phyloP scores from a whole-genome alignment of 2,329 filamentous ascomycete genomes.

The Knoxdaviesia capensis region DNA sequence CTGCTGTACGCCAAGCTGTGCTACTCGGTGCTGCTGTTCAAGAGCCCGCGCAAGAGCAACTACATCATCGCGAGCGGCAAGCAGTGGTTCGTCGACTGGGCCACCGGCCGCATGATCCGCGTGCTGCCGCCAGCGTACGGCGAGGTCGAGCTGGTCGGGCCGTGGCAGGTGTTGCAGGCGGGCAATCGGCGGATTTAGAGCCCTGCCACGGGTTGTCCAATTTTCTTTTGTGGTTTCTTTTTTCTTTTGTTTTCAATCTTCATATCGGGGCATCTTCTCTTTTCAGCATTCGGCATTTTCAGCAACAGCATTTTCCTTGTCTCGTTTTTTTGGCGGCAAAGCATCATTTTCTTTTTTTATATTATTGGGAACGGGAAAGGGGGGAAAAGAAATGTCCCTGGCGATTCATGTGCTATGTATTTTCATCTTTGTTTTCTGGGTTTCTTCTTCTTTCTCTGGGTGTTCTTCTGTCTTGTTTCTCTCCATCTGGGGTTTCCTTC shows the following conservation, averaged over 20 bases:
- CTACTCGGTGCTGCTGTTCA: conserved; percentile 35
- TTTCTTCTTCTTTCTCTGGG: background rate
- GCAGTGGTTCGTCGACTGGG: conserved; percentile 39
- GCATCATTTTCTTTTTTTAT: background rate
- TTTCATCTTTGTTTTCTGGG: background rate
- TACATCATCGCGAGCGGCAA: conserved; percentile 35
- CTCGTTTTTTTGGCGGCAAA: background rate
- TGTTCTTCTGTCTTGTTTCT: conserved; percentile 1
- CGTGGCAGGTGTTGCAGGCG: conserved; percentile 28
- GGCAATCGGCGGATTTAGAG: conserved; percentile 16
- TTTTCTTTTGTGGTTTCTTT: background rate
- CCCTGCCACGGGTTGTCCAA: background rate
- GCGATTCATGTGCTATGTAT: background rate
- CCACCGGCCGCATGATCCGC: conserved; percentile 30
- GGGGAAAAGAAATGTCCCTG: background rate
- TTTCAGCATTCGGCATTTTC: no score
- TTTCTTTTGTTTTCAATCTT: background rate
- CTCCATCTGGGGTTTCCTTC: background rate
- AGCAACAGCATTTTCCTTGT: background rate
- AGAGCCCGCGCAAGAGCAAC: conserved; percentile 35
- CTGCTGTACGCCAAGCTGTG: conserved; percentile 39
- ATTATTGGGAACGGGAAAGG: background rate
- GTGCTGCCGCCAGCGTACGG: conserved; percentile 33
- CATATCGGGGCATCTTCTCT: background rate
- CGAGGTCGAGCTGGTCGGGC: conserved; percentile 25